Base-by-base conservation (phyloP, 495 filamentous ascomycete genomes). In the Aspergillus carlsbadensis region DNA sequence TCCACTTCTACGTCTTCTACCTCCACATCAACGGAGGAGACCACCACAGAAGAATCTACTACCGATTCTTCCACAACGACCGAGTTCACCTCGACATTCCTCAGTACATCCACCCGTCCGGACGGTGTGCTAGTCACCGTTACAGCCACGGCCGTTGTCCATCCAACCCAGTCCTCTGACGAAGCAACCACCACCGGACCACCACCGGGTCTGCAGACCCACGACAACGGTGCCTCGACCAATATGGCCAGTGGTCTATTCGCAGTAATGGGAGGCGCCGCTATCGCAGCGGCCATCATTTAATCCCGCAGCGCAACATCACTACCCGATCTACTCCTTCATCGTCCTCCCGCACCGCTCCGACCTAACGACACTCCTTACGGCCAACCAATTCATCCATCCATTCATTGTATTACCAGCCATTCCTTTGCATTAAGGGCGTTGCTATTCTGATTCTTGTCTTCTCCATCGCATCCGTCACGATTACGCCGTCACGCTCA, bases 81-180 rank as follows among this genome's bases (percentile, higher is more conserved):
- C 6, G 64, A 64, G 24, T 62, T 65, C 26, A 59, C 72, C 6
- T 61, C 67, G 10, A 62, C 70, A 3, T 52, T 60, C 20, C 62
- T 69, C 10, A 58, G 70, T 21, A 65, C 72, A 31, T 49, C 71
- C 5, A 63, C 66, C n/a, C 61, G 70, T 37, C 50, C 75, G 31
- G 49, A 98, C 64, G 90, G 78, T 43, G 69, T 65, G n/a, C 46
- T 73, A 26, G 73, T 66, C 62, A 79, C 78, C 48, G 66, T 79
- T 54, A 82, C 79, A n/a, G 66, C 72, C 37, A 58, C 77, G 11
- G 77, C 78, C 2, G 69, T 81, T 14, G 69, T 81, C 33, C 68
- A 70, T 35, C 67, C 65, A 17, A 61, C 62, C 21, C 58, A 60
- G 20, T 63, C 66, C 13, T 47, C 33, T 0, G 58, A 69, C 3